Base-by-base conservation (phyloP, 2,329 filamentous ascomycete genomes). In the Microdochium bolleyi region DNA sequence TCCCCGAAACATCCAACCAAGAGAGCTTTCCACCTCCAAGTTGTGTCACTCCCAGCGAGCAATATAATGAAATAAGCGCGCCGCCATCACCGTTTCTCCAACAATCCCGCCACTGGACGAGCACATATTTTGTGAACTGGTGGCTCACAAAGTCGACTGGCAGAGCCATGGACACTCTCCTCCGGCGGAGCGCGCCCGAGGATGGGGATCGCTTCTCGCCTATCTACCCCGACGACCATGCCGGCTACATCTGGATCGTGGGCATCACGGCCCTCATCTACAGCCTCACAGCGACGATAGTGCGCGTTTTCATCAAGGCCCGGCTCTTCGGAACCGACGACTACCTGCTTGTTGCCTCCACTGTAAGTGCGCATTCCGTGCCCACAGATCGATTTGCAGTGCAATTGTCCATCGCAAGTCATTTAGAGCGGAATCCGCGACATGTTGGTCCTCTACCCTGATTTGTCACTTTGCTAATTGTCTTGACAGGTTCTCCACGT, bases 161-260 rank as follows among this genome's bases (percentile, higher is more conserved):
- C 5, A 5, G 11, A 30, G 27, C 5, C 34, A 38, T 38, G 34
- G 34, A 38, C 7, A 16, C 13, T 38, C 14, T 16, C 7, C 34
- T 16, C 7, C 34, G 13, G 34, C 34, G 16, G 34, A 38, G 13
- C 34, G 13, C 11, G 34, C 34, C 34, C 14, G 34, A 14, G n/a
- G 14, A 38, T 16, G 44, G 24, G 24, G 38, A 49, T 14, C 54
- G 56, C 9, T 60, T 60, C 34, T 58, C 58, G 32, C 56, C 56
- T 3, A 52, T 58, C 30, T 34, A 30, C 4, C 46, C 24, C 3
- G 53, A 53, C 25, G 58, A 60, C 37, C 54, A 57, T 32, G 58
- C 58, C 4, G 58, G 58, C 1, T 51, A 59, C 13, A 32, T 58
- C 24, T 58, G 56, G 58, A 58, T 59, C 41, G 38, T 58, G 5